Conservation (phyloP, 768 basidiomycete species). For the Collybia nuda region DNA sequence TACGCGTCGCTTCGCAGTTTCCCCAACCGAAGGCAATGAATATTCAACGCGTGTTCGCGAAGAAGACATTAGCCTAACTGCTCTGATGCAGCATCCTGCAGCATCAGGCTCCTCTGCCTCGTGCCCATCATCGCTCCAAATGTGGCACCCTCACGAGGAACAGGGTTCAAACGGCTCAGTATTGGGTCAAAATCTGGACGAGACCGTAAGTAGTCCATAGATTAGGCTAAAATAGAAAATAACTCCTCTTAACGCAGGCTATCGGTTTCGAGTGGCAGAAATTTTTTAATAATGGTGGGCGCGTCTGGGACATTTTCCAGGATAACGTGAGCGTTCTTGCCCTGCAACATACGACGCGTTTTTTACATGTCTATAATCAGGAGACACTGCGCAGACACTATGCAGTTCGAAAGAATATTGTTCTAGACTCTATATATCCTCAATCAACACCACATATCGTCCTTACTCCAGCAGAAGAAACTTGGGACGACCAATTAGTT, state of each 20-base stretch:
- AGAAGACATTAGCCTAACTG: constrained; percentile 4
- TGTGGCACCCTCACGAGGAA: constrained; percentile 6
- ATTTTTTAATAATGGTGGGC: not conserved
- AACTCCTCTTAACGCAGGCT: not conserved
- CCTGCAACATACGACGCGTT: not conserved
- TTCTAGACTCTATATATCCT: constrained; percentile 43
- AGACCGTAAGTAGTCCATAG: constrained; percentile 2
- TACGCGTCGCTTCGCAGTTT: too few relatives aligned
- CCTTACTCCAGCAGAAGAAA: constrained; percentile 45
- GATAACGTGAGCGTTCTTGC: constrained; percentile 12
- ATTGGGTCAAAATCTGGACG: constrained; percentile 7
- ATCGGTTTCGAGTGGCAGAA: not conserved
- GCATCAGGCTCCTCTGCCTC: constrained; percentile 7
- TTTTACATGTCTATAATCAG: constrained; percentile 14
- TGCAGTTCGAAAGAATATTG: constrained; percentile 30
- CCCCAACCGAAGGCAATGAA: too few relatives aligned
- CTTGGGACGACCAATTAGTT: constrained; percentile 30
- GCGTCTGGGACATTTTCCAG: constrained; percentile 10
- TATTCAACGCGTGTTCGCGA: too few relatives aligned
- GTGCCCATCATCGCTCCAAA: constrained; percentile 10
- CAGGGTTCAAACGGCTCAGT: not conserved
- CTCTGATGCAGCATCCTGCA: constrained; percentile 1
- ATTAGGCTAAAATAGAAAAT: too few relatives aligned
- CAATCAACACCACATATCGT: constrained; percentile 49
- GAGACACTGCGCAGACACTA: constrained; percentile 24